A percentile compares a stretch with the other conserved stretches of the same genome.
Evolutionary conservation across 495 filamentous ascomycete genomes (phyloP).

Genomic region (Sordaria brevicollis): DNA sequence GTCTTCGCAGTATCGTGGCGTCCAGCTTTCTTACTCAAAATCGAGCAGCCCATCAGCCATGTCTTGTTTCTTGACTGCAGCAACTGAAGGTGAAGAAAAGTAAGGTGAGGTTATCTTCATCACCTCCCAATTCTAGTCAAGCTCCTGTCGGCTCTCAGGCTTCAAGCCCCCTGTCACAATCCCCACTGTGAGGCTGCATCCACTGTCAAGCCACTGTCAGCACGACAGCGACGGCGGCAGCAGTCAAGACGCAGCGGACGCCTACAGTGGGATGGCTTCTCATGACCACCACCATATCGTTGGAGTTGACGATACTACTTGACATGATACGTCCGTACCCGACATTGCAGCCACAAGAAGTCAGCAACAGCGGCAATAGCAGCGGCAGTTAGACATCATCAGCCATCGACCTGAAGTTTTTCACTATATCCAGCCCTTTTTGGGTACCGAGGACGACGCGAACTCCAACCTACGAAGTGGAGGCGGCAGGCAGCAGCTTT

Average conservation of each 20-base stretch:
- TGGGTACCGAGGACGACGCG: background rate
- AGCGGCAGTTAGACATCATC: background rate
- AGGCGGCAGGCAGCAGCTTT: background rate
- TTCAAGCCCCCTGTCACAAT: background rate
- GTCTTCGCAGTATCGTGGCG: background rate
- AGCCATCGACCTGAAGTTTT: background rate
- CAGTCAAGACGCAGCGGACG: background rate
- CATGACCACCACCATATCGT: background rate
- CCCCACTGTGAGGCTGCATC: no score
- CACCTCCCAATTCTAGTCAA: background rate
- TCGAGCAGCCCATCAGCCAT: background rate
- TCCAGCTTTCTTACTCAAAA: background rate
- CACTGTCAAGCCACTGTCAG: background rate
- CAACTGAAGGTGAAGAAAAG: background rate
- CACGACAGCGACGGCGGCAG: background rate
- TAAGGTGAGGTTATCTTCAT: background rate
- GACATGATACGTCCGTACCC: background rate
- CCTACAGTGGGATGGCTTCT: background rate
- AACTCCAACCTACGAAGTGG: no score
- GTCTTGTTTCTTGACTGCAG: background rate
- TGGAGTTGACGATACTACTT: background rate
- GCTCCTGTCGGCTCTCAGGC: background rate
- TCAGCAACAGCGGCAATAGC: background rate
- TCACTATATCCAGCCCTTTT: background rate
- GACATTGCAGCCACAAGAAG: background rate